A percentile compares a stretch with the other conserved stretches of the same genome.
Evolutionary conservation across 106 monocot genomes (phyloP).

Genomic region (Gastrodia elata): DNA sequence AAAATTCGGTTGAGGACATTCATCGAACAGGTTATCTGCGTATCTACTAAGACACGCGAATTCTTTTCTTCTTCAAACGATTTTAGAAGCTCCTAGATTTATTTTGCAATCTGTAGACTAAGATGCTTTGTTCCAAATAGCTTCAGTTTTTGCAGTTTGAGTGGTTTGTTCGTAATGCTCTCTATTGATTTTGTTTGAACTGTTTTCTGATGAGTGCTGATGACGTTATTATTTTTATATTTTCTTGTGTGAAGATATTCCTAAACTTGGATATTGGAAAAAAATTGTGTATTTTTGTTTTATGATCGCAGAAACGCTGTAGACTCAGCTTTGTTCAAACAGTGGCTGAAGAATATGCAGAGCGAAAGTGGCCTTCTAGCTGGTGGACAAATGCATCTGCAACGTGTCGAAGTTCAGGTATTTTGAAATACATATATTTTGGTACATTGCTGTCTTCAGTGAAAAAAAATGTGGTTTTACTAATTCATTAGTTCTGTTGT

Average conservation of each 20-base stretch:
- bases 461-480: not conserved
- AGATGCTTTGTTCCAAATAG: conserved; percentile 3
- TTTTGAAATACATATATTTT: not conserved
- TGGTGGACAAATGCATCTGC: conserved; percentile 38
- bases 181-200: not conserved
- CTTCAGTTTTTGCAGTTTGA: not conserved
- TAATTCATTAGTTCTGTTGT: not conserved
- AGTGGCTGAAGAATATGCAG: conserved; percentile 90
- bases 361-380: conserved; percentile 66
- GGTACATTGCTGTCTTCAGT: not conserved
- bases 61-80: not conserved
- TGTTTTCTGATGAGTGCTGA: not conserved
- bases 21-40: not conserved
- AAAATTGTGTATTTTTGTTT: conserved; percentile 1
- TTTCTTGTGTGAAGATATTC: not conserved
- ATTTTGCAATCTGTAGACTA: not conserved
- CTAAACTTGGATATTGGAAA: not conserved
- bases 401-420: conserved; percentile 81
- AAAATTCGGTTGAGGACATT: not conserved
- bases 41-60: not conserved
- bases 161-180: not conserved
- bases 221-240: not conserved
- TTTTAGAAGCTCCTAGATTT: not conserved
- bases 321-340: conserved; percentile 63
- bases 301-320: conserved; percentile 53